These are phyloP conservation scores for Fusarium penzigii DNA, from an alignment of 2,329 filamentous ascomycete species.

Conservation along the genomic window DNA sequence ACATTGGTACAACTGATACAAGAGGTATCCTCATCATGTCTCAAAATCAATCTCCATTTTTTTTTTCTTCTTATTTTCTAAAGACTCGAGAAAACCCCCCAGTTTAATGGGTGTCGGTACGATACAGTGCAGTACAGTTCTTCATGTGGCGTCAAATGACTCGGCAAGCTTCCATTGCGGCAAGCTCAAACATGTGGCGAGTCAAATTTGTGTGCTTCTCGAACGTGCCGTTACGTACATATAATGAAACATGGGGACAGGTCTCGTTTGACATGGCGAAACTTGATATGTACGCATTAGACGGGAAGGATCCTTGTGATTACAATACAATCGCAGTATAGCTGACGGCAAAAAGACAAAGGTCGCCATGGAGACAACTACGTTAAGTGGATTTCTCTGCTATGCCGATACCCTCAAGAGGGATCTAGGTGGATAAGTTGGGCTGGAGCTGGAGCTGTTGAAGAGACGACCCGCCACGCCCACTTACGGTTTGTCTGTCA, in stretches of 20 bases:
- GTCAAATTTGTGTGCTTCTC: neutral
- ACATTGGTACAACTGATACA: too few species aligned
- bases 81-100: too few species aligned
- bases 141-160: neutral
- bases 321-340: neutral
- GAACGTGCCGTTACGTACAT: neutral
- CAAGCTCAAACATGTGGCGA: neutral
- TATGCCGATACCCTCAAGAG: too few species aligned
- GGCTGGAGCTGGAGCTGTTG: neutral
- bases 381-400: neutral
- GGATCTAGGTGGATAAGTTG: neutral
- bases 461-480: too few species aligned
- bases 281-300: neutral
- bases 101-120: too few species aligned
- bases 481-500: too few species aligned
- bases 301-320: neutral
- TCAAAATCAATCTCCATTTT: too few species aligned
- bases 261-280: neutral
- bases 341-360: neutral
- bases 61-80: too few species aligned
- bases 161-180: neutral
- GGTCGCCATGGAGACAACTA: neutral
- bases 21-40: too few species aligned
- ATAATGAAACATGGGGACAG: too few species aligned
- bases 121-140: neutral